Percentiles rank a stretch among this genome's conserved stretches.
phyloP scores from a whole-genome alignment of 805 yeast species.

The Candida succiphila region DNA sequence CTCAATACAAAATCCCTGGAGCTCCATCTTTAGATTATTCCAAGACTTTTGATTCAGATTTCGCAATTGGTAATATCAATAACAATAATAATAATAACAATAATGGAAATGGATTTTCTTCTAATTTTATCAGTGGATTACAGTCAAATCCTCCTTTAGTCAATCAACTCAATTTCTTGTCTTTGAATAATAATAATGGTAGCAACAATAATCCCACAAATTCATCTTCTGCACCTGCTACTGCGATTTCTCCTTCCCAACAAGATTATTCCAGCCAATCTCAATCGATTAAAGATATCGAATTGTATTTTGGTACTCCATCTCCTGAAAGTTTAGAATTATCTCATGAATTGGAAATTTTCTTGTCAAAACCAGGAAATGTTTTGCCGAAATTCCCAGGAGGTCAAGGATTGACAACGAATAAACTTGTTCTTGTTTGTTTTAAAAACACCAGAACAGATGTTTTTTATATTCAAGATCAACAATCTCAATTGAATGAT shows the following conservation, averaged over 20 bases:
- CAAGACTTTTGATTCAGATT: slow-evolving; percentile 11
- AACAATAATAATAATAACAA: slow-evolving; percentile 3
- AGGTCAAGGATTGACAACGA: slow-evolving; percentile 2
- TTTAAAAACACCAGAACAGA: slow-evolving; percentile 78
- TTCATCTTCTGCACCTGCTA: background rate
- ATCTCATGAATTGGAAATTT: slow-evolving; percentile 11
- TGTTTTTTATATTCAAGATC: slow-evolving; percentile 53
- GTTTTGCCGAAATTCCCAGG: slow-evolving; percentile 23
- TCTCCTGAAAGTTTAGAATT: slow-evolving; percentile 15
- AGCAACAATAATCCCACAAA: background rate
- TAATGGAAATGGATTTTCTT: no score
- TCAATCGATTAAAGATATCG: slow-evolving; percentile 16
- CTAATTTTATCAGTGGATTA: no score
- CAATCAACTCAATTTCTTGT: slow-evolving; percentile 8
- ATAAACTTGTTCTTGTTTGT: slow-evolving; percentile 48
- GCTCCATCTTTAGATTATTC: slow-evolving; percentile 14
- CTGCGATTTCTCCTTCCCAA: background rate
- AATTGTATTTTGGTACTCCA: slow-evolving; percentile 18
- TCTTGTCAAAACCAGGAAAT: slow-evolving; percentile 7
- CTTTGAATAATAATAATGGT: slow-evolving; percentile 2
- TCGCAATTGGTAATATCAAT: background rate
- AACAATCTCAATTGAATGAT: slow-evolving; percentile 8
- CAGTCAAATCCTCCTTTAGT: no score
- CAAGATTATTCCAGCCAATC: slow-evolving; percentile 2
- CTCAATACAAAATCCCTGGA: slow-evolving; percentile 5